Conservation (phyloP, 2,329 filamentous ascomycete genomes). For the Clonostachys sp. region DNA sequence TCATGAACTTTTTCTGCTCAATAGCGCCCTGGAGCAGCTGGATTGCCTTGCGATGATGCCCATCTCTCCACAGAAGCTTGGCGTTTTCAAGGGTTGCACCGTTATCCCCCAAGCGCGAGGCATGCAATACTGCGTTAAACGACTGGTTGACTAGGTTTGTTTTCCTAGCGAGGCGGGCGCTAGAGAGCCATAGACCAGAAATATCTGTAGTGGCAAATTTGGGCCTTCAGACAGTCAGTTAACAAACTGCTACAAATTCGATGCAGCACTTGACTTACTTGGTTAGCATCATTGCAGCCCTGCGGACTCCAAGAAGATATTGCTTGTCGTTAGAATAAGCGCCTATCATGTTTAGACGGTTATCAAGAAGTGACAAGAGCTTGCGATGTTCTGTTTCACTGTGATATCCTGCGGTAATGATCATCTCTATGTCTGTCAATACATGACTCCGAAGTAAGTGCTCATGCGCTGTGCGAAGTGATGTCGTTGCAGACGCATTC, state of each 20-base stretch:
- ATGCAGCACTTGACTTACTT: conserved; percentile 39
- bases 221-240: conserved; percentile 26
- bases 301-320: conserved; percentile 79
- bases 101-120: conserved; percentile 76
- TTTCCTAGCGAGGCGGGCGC: conserved; percentile 82
- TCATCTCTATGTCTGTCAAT: conserved; percentile 79
- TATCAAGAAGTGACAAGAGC: conserved; percentile 44
- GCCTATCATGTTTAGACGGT: conserved; percentile 83
- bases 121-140: conserved; percentile 90
- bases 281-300: conserved; percentile 81
- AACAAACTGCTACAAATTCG: neutral
- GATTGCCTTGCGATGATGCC: conserved; percentile 91
- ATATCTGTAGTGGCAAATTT: conserved; percentile 69
- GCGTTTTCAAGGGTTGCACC: conserved; percentile 94
- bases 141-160: conserved; percentile 79
- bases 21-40: conserved; percentile 87
- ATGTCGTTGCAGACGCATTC: conserved; percentile 72
- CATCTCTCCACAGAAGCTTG: conserved; percentile 86
- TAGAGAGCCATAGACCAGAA: conserved; percentile 80
- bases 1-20: conserved; percentile 69
- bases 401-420: conserved; percentile 47
- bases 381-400: conserved; percentile 29
- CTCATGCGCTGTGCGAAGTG: conserved; percentile 79
- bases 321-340: conserved; percentile 91
- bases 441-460: conserved; percentile 83